Base-by-base conservation (phyloP, 768 basidiomycete genomes). In the Lactarius indigo region DNA sequence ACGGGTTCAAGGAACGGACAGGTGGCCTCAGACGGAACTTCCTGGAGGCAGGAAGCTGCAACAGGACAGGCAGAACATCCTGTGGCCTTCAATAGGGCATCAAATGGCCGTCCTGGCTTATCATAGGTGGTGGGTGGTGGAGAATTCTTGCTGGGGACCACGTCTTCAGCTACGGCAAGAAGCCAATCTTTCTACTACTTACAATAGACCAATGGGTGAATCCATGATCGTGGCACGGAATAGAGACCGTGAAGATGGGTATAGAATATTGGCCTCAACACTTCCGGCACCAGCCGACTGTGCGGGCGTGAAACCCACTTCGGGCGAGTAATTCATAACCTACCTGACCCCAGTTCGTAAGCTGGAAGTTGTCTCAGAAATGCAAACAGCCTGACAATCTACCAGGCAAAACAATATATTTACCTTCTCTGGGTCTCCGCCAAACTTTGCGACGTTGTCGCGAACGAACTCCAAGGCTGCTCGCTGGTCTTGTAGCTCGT, bases 391-490 rank as follows among this genome's bases (percentile, higher is more conserved):
- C n/a, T n/a, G n/a, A n/a, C 39, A 33, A 54, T 8, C 15, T 26
- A 39, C 44, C 18, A 20, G 37, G 10, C 26, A 8, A 68, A 42
- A 20, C 56, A 12, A 68, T 39, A 20, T 44, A 37, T 71, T 33
- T 71, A 80, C 85, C 76, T 86, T 87, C 18, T 75, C 70, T 28
- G 83, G 82, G 87, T 70, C 69, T 5, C 66, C 66, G 8, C 66
- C 60, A 30, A 70, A 89, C 3, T 79, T 77, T 8, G 77, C 80
- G 30, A 90, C 86, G 69, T 90, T 86, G n/a, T 85, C 77, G 68
- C 87, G 82, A 6, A 89, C 75, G 73, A 87, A 90, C 30, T 76
- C 70, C 0, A 90, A 73, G 0, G 87, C 85, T 54, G 79, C 75
- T 1, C 80, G 78, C 74, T 89, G 86, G 72, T 90, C 89, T 87